Evolutionary conservation across 2,329 filamentous ascomycete species (phyloP).

Genomic region (Aspergillus sp.): DNA sequence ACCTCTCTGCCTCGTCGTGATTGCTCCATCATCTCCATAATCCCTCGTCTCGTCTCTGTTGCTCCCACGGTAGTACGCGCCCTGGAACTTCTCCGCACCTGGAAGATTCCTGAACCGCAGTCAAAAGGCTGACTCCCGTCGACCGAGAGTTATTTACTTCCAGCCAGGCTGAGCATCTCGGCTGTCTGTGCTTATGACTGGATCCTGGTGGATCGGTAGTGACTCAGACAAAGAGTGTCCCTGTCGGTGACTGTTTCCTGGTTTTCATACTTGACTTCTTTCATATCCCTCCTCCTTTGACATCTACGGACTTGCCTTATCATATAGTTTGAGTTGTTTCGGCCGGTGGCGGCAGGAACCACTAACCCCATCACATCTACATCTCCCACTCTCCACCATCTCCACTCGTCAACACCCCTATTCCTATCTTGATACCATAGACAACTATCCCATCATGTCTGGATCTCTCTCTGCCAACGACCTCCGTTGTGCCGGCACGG

Average conservation of each 20-base stretch:
- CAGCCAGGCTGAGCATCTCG: neutral
- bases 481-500: conserved; percentile 53
- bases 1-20: neutral
- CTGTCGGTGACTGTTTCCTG: conserved; percentile 1
- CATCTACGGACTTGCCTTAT: neutral
- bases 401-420: neutral
- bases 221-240: conserved; percentile 11
- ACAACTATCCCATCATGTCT: conserved; percentile 9
- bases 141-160: neutral
- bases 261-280: conserved; percentile 2
- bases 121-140: neutral
- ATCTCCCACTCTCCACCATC: neutral
- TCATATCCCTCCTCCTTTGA: neutral
- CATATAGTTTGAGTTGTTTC: neutral
- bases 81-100: no score
- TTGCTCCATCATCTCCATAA: neutral
- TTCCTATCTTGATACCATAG: neutral
- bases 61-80: no score
- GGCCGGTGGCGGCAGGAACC: conserved; percentile 1
- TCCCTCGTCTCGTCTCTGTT: no score
- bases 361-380: neutral
- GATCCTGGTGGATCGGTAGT: conserved; percentile 4
- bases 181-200: conserved; percentile 6
- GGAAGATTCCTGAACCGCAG: neutral
- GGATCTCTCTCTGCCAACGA: conserved; percentile 41